Evolutionary conservation across 2,329 filamentous ascomycete species (phyloP).

Genomic region (Penicillium sp.): DNA sequence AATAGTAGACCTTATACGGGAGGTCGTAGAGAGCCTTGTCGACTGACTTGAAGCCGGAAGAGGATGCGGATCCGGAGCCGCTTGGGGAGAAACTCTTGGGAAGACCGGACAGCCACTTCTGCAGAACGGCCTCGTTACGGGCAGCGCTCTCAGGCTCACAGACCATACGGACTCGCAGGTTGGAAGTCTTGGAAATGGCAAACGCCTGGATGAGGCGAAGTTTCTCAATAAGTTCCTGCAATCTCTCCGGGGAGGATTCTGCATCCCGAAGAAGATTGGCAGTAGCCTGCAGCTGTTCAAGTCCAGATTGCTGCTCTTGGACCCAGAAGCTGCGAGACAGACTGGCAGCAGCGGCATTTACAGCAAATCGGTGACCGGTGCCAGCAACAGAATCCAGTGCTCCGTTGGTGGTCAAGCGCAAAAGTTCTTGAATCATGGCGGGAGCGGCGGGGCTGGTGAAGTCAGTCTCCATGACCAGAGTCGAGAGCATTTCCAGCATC

Average conservation of each 20-base stretch:
- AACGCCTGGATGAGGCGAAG: conserved; percentile 83
- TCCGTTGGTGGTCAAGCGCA: conserved; percentile 85
- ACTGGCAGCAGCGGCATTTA: conserved; percentile 79
- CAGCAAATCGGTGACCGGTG: conserved; percentile 84
- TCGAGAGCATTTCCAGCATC: conserved; percentile 85
- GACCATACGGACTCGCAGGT: conserved; percentile 79
- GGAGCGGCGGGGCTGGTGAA: conserved; percentile 84
- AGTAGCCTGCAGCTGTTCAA: conserved; percentile 85
- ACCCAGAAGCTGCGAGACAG: conserved; percentile 73
- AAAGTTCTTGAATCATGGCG: conserved; percentile 79
- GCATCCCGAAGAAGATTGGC: conserved; percentile 72
- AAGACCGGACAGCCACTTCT: conserved; percentile 70
- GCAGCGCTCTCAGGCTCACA: conserved; percentile 76
- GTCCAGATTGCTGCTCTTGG: conserved; percentile 83
- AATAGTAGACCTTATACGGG: conserved; percentile 97
- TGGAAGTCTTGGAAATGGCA: conserved; percentile 69
- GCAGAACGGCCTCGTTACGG: conserved; percentile 71
- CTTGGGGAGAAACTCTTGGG: conserved; percentile 51
- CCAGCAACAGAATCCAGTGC: conserved; percentile 91
- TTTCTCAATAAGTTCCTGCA: conserved; percentile 77
- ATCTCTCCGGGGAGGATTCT: conserved; percentile 68
- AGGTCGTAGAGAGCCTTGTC: conserved; percentile 86
- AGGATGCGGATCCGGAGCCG: conserved; percentile 20
- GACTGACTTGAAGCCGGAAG: conserved; percentile 40
- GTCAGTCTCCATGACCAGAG: conserved; percentile 82